These are phyloP conservation scores for Penicillium psychrosexuale DNA, from an alignment of 2,329 filamentous ascomycete species.

Conservation along the genomic window DNA sequence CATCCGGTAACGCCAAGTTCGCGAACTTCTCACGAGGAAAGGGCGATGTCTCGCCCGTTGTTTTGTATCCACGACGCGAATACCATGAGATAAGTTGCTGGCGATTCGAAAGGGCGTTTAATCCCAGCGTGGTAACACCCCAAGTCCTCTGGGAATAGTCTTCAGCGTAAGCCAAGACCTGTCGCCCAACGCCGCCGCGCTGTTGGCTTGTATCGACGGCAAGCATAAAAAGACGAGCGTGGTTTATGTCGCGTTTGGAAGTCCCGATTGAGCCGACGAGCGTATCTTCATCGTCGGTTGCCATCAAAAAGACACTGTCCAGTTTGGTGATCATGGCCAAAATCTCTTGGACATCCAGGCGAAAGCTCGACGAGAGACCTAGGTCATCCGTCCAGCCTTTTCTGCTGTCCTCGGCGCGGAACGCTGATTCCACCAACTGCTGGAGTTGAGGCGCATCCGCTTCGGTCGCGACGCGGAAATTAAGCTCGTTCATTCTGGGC, in stretches of 20 bases:
- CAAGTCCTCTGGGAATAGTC: conserved; percentile 24
- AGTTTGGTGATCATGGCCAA: conserved; percentile 26
- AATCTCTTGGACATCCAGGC: conserved; percentile 22
- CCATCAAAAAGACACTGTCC: conserved; percentile 28
- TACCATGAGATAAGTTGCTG: conserved; percentile 31
- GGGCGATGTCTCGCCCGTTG: conserved; percentile 22
- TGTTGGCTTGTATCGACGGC: conserved; percentile 24
- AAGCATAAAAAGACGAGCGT: conserved; percentile 25
- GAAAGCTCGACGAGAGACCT: conserved; percentile 27
- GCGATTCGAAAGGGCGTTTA: conserved; percentile 32
- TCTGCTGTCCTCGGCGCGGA: conserved; percentile 41
- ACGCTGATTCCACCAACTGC: conserved; percentile 41
- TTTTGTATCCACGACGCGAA: conserved; percentile 26
- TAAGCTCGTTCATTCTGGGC: conserved; percentile 22
- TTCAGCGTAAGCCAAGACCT: conserved; percentile 30
- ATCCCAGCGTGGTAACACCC: conserved; percentile 15
- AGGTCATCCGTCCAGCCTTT: conserved; percentile 38
- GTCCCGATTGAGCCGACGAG: conserved; percentile 23
- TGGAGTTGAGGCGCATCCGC: conserved; percentile 39
- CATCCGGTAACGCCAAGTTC: conserved; percentile 18
- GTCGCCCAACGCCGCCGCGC: conserved; percentile 24
- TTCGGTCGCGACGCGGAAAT: conserved; percentile 39
- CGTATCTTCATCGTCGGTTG: conserved; percentile 7
- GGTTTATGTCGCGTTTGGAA: conserved; percentile 11
- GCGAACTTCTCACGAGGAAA: conserved; percentile 22